Conservation (phyloP, 2,329 filamentous ascomycete species). For the Moelleriella libera region DNA sequence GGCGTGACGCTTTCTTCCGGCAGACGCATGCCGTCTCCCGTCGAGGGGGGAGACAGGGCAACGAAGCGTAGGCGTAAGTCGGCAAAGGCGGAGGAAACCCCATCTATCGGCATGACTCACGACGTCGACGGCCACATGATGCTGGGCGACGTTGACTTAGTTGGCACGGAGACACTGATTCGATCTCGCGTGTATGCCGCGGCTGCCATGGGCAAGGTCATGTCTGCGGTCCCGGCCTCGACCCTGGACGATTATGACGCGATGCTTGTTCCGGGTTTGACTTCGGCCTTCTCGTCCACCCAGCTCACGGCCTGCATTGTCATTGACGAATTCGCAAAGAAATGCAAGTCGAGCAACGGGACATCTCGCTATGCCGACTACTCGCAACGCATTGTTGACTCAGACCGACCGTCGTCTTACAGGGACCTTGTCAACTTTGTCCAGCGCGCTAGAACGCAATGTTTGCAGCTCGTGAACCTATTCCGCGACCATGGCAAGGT, state of each 20-base stretch:
- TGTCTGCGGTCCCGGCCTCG: slow-evolving; percentile 58
- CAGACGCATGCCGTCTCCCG: slow-evolving; percentile 33
- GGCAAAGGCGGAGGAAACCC: slow-evolving; percentile 62
- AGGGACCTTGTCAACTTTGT: slow-evolving; percentile 82
- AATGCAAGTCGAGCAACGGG: slow-evolving; percentile 27
- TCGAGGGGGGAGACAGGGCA: slow-evolving; percentile 42
- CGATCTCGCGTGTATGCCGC: slow-evolving; percentile 82
- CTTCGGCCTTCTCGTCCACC: slow-evolving; percentile 66
- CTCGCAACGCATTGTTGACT: slow-evolving; percentile 65
- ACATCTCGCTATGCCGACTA: slow-evolving; percentile 41
- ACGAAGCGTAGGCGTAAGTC: slow-evolving; percentile 71
- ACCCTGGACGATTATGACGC: slow-evolving; percentile 50
- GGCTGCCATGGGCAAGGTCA: slow-evolving; percentile 70
- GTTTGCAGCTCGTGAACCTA: slow-evolving; percentile 74
- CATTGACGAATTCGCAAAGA: slow-evolving; percentile 75
- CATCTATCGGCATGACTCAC: slow-evolving; percentile 55
- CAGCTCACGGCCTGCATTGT: slow-evolving; percentile 74
- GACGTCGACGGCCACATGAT: slow-evolving; percentile 98
- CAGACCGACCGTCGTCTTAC: slow-evolving; percentile 69
- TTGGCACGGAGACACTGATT: slow-evolving; percentile 77
- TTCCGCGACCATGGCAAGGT: slow-evolving; percentile 88
- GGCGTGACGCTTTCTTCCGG: slow-evolving; percentile 27
- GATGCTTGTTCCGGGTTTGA: slow-evolving; percentile 50
- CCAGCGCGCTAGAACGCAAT: slow-evolving; percentile 81
- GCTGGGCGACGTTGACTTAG: slow-evolving; percentile 88